Evolutionary conservation across 306 rosid species (phyloP).

Genomic region (apple (Malus domestica)): DNA sequence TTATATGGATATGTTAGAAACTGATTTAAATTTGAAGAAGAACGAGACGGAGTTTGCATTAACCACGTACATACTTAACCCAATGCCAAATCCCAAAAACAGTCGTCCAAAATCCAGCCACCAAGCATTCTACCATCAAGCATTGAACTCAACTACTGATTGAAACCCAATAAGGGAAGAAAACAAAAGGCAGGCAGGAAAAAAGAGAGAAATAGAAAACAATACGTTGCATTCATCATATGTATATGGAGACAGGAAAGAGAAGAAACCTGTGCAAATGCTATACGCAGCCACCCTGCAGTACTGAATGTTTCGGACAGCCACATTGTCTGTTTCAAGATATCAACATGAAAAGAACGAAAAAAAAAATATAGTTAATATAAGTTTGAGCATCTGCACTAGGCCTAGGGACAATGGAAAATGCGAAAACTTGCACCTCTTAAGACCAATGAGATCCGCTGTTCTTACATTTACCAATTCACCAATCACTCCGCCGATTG

Average conservation of each 20-base stretch:
- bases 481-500: constrained; percentile 32
- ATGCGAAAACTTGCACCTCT: constrained; percentile 25
- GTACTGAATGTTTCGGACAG: constrained; percentile 12
- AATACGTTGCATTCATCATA: not conserved
- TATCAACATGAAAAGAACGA: not conserved
- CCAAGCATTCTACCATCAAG: not conserved
- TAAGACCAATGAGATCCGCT: constrained; percentile 31
- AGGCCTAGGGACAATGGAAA: not conserved
- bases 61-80: constrained; percentile 8
- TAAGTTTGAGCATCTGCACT: not conserved
- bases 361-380: not conserved
- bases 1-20: not conserved
- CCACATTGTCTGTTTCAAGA: constrained; percentile 25
- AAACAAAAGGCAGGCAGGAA: not conserved
- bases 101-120: not conserved
- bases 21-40: not conserved
- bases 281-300: constrained; percentile 37
- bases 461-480: constrained; percentile 25
- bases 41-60: not conserved
- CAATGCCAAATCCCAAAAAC: not conserved
- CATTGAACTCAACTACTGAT: not conserved
- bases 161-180: not conserved
- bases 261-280: constrained; percentile 20
- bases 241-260: not conserved
- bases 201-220: not conserved